A percentile compares a stretch with the other conserved stretches of the same genome.
Conservation (phyloP, 2,329 filamentous ascomycete species). For the Clonostachys byssicola region DNA sequence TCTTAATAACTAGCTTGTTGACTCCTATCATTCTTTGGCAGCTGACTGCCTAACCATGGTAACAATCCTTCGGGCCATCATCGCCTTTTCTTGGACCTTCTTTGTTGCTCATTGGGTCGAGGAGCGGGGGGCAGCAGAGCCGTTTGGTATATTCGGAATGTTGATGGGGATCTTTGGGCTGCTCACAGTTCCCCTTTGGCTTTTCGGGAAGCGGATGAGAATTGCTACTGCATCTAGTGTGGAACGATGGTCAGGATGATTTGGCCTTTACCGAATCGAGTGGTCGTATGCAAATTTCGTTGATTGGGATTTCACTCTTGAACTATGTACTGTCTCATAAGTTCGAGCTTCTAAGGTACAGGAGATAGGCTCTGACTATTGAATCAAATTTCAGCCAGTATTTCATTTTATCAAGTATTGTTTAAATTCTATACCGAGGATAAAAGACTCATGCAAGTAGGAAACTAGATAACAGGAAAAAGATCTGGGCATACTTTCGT, state of each 20-base stretch:
- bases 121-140: conserved; percentile 32
- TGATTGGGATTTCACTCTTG: too few relatives aligned
- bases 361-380: too few relatives aligned
- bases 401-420: too few relatives aligned
- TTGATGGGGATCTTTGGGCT: conserved; percentile 43
- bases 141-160: conserved; percentile 49
- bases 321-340: too few relatives aligned
- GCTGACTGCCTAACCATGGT: conserved; percentile 51
- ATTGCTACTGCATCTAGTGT: conserved; percentile 18
- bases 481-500: too few relatives aligned
- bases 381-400: too few relatives aligned
- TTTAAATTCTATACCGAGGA: too few relatives aligned
- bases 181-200: conserved; percentile 24
- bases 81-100: conserved; percentile 50
- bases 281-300: too few relatives aligned
- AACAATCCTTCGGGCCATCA: conserved; percentile 39
- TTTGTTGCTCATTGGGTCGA: conserved; percentile 44
- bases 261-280: too few relatives aligned
- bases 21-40: conserved; percentile 38
- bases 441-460: too few relatives aligned
- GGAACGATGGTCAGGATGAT: neutral
- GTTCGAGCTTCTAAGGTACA: too few relatives aligned
- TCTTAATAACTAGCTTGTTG: conserved; percentile 33
- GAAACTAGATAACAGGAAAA: too few relatives aligned
- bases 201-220: conserved; percentile 27